Evolutionary conservation across 192 early-diverging fungal genomes (phyloP).

Genomic region (Oehlia diaphana): DNA sequence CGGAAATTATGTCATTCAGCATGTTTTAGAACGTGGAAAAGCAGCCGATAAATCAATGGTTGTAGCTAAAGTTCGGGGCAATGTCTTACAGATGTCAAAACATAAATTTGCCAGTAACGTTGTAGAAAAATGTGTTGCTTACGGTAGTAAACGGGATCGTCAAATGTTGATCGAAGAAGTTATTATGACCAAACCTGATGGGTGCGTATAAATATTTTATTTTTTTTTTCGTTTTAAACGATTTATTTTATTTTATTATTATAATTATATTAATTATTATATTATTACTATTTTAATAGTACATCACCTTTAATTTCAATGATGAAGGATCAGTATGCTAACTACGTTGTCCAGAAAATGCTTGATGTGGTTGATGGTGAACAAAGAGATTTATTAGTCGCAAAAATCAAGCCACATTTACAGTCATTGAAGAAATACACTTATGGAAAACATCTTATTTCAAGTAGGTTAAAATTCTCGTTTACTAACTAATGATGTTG

Average conservation of each 20-base stretch:
- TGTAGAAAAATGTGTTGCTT: slow-evolving; percentile 97
- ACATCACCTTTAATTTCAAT: slow-evolving; percentile 86
- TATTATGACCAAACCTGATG: slow-evolving; percentile 79
- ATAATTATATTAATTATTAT: neutral
- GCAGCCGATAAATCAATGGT: slow-evolving; percentile 85
- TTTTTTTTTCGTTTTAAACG: neutral
- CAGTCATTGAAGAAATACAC: slow-evolving; percentile 94
- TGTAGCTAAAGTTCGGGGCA: slow-evolving; percentile 86
- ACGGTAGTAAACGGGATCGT: slow-evolving; percentile 84
- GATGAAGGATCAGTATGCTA: slow-evolving; percentile 99
- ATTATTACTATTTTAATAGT: slow-evolving; percentile 39
- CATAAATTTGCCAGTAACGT: slow-evolving; percentile 99
- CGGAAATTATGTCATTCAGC: slow-evolving; percentile 99
- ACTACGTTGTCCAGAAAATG: slow-evolving; percentile 99
- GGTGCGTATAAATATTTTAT: slow-evolving; percentile 41
- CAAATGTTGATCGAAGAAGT: slow-evolving; percentile 93
- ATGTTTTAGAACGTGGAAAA: slow-evolving; percentile 93
- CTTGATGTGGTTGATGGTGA: slow-evolving; percentile 93
- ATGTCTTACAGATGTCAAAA: slow-evolving; percentile 90
- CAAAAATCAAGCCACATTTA: slow-evolving; percentile 92
- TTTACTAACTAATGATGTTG: neutral
- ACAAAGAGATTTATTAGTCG: slow-evolving; percentile 85
- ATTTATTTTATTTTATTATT: slow-evolving; percentile 8
- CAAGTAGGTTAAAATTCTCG: slow-evolving; percentile 42
- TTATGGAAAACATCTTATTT: slow-evolving; percentile 96